Evolutionary conservation across 306 rosid species (phyloP), one percentile per base, ranked within the genome.

Genomic region (Ammopiptanthus mongolicus): DNA sequence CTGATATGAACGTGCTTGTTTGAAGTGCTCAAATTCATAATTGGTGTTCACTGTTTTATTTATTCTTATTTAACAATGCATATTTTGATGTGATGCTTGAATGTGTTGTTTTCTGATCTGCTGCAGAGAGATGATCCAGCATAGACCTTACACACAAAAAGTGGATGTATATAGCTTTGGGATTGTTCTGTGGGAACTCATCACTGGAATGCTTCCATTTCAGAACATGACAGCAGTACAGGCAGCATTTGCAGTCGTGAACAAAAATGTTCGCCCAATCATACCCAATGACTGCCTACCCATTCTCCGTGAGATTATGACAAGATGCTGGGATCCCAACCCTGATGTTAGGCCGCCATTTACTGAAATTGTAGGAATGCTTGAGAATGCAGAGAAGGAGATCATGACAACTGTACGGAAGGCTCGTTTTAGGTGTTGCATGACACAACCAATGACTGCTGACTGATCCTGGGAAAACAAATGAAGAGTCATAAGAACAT

Each of bases 221-320:
- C 96, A 89, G 87, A 95, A 95, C 84, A 95, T 95, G 99, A 95
- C 99, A 22, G 97, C 99, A 3, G 99, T 95, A 65, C 99, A 95
- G 87, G 99, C 99, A 22, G 99, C 99, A 9, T 95, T 95, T 89
- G 99, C 99, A 18, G 99, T 95, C 18, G 99, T 95, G 42, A 90
- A 95, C 87, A 86, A 80, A 78, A 86, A 91, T 65, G 96, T 95
- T 59, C 96, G 99, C 28, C 99, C 99, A 0, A 82, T 84, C 68
- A 68, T 91, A 44, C 99, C 99, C 5, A 77, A 78, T 17, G 99
- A 95, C 28, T 95, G 99, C 89, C 79, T 95, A 58, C 93, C 97
- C 18, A 88, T 87, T 50, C 96, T 95, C 39, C 87, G 92, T 12
- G 99, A 95, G 66, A 95, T 95, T 69, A 91, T 95, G 99, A 90